Evolutionary conservation across 225 moss, liverwort and hornwort species (phyloP).

Genomic region (Rhytidiadelphus loreus): DNA sequence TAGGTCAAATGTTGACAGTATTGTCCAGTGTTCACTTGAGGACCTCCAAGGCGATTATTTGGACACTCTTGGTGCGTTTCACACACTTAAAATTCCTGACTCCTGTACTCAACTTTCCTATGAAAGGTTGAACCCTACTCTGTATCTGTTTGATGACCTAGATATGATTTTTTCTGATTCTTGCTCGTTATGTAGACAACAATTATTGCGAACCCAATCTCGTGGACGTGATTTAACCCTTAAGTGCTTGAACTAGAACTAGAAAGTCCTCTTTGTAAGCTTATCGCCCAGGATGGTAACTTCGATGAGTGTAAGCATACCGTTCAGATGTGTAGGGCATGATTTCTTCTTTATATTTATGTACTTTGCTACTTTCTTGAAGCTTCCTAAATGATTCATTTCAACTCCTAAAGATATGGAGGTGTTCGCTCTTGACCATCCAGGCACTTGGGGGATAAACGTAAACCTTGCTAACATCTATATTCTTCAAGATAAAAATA

Average conservation of each 20-base stretch:
- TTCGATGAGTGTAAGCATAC: background rate
- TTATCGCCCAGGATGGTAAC: background rate
- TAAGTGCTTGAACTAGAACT: background rate
- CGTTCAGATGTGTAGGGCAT: background rate
- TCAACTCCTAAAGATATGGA: background rate
- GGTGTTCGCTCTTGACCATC: background rate
- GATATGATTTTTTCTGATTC: background rate
- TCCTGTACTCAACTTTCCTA: background rate
- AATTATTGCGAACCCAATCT: background rate
- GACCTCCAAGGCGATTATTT: constrained; percentile 7
- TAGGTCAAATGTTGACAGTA: background rate
- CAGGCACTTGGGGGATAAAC: background rate
- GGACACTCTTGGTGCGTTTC: constrained; percentile 9
- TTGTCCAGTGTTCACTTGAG: constrained; percentile 12
- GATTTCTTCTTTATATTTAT: background rate
- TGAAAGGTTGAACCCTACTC: background rate
- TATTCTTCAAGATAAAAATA: background rate
- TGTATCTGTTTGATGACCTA: background rate
- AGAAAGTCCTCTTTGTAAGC: background rate
- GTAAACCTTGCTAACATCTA: background rate
- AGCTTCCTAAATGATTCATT: background rate
- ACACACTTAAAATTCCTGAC: background rate
- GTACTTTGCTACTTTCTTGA: background rate
- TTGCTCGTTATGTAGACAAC: background rate
- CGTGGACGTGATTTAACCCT: background rate